These are phyloP conservation scores for Adansonia grandidieri DNA, from an alignment of 441 rosid genomes.

Conservation along the genomic window DNA sequence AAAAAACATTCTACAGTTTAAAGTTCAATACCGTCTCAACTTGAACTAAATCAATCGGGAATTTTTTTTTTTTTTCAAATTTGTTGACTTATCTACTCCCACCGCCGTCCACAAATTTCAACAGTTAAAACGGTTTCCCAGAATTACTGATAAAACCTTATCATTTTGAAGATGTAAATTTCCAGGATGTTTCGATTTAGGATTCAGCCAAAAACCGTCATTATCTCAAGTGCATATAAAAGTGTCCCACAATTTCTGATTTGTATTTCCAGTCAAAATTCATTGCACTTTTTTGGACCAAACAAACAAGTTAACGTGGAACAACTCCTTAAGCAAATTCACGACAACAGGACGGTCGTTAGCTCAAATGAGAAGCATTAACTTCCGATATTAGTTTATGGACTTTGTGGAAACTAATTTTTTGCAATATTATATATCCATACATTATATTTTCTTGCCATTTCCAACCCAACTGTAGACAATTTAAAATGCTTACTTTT, in stretches of 20 bases:
- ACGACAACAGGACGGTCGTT: conserved; percentile 1
- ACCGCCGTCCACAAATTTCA: conserved; percentile 32
- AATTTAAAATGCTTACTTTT: conserved; percentile 11
- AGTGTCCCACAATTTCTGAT: not conserved
- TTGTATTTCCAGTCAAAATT: not conserved
- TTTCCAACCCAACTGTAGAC: not conserved
- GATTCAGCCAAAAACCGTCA: conserved; percentile 16
- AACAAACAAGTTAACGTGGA: not conserved
- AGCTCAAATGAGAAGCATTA: conserved; percentile 13
- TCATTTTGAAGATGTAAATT: conserved; percentile 13
- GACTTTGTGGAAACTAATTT: not conserved
- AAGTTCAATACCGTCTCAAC: not conserved
- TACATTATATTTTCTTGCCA: not conserved
- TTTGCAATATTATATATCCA: not conserved
- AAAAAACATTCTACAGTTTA: conserved; percentile 17
- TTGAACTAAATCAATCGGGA: conserved; percentile 11
- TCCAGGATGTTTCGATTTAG: conserved; percentile 17
- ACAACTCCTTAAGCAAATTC: not conserved
- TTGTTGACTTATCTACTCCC: conserved; percentile 4
- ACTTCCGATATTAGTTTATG: conserved; percentile 16
- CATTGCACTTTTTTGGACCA: not conserved
- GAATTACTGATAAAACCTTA: not conserved
- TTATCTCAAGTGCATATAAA: not conserved
- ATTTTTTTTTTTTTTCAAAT: not conserved
- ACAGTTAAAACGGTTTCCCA: not conserved